A percentile compares a stretch with the other conserved stretches of the same genome.
phyloP scores from a whole-genome alignment of 257 asterid genomes.

The Solanum medicagineum region DNA sequence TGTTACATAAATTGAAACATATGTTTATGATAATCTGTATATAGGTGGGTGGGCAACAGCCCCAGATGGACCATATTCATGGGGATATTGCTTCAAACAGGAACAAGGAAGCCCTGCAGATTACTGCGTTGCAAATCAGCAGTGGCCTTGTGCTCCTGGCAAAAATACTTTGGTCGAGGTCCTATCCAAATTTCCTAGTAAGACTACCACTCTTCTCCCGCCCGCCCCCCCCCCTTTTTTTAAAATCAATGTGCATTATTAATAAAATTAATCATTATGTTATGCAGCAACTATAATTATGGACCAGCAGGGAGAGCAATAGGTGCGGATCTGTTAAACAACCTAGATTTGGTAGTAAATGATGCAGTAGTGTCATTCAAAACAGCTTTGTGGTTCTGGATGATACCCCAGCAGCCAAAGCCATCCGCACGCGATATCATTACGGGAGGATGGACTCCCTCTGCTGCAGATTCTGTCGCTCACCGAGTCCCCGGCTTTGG shows the following conservation, averaged over 20 bases:
- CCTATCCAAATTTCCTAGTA: constrained; percentile 18
- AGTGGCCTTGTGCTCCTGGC: constrained; percentile 14
- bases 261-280: neutral
- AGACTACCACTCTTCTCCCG: neutral
- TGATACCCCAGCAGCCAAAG: constrained; percentile 18
- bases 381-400: constrained; percentile 29
- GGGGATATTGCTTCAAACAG: constrained; percentile 23
- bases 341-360: constrained; percentile 18
- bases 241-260: neutral
- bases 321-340: constrained; percentile 10
- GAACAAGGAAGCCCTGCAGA: constrained; percentile 6
- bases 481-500: constrained; percentile 11
- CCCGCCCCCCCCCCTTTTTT: no score
- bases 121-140: neutral
- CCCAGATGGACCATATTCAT: constrained; percentile 20
- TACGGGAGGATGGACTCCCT: constrained; percentile 21
- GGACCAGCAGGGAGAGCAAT: constrained; percentile 19
- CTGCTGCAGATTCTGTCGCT: constrained; percentile 5
- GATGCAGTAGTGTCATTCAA: constrained; percentile 19
- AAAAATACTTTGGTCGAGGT: constrained; percentile 12
- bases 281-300: constrained; percentile 16
- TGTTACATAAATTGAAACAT: no score
- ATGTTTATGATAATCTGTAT: neutral
- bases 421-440: constrained; percentile 22
- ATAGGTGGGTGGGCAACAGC: constrained; percentile 19